A percentile compares a stretch with the other conserved stretches of the same genome.
These are phyloP conservation scores for Podila epicladia DNA, from an alignment of 192 early-diverging fungal species.

Conservation along the genomic window DNA sequence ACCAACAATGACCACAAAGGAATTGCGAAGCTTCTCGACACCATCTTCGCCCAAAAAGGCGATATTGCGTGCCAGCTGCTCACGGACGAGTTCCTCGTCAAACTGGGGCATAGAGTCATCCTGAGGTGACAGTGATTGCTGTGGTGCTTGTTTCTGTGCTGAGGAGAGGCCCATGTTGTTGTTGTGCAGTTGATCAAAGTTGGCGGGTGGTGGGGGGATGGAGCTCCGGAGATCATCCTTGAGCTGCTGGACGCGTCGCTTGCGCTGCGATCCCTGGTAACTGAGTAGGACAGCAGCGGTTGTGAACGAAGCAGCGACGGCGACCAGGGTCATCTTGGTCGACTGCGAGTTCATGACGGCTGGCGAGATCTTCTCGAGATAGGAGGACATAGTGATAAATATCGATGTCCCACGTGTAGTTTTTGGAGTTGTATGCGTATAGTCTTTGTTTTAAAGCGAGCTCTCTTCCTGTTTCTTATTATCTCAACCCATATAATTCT, in stretches of 20 bases:
- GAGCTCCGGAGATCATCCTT: conserved; percentile 63
- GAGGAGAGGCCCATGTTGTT: neutral
- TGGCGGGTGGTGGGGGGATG: conserved; percentile 46
- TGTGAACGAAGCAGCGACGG: conserved; percentile 69
- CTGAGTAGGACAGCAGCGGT: conserved; percentile 70
- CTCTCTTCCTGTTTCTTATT: no score
- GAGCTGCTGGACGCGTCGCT: conserved; percentile 56
- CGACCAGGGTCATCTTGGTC: conserved; percentile 56
- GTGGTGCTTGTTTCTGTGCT: neutral
- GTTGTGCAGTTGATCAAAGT: conserved; percentile 1
- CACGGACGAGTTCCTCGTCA: conserved; percentile 79
- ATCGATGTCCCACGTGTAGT: neutral
- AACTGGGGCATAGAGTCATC: conserved; percentile 6
- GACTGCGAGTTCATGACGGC: conserved; percentile 30
- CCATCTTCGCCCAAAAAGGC: conserved; percentile 91
- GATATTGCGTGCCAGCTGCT: conserved; percentile 88
- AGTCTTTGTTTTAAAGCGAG: no score
- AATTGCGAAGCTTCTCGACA: conserved; percentile 71
- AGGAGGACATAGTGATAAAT: conserved; percentile 8
- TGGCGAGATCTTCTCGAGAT: conserved; percentile 15
- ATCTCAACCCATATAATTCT: no score
- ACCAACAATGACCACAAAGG: conserved; percentile 96
- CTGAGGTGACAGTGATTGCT: neutral
- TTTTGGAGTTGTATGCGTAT: neutral
- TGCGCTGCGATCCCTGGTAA: conserved; percentile 58